phyloP scores from a whole-genome alignment of 2,329 filamentous ascomycete species.

The Nigrospora osmanthi region DNA sequence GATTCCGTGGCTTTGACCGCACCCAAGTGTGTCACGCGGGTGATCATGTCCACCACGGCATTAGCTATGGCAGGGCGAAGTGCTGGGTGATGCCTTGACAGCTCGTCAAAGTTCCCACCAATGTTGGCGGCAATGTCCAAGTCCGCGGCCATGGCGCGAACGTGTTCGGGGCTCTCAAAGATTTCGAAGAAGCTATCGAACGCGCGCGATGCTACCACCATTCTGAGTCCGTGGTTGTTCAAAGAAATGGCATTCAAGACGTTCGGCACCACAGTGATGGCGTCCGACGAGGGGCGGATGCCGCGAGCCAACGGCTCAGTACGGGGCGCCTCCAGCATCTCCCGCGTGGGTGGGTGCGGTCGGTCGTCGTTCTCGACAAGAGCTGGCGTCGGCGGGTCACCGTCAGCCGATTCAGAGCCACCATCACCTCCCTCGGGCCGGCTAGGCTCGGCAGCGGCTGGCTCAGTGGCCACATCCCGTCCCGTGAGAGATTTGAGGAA shows the following conservation, averaged over 20 bases:
- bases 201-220: conserved; percentile 77
- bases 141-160: conserved; percentile 75
- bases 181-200: conserved; percentile 87
- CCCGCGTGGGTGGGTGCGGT: conserved; percentile 44
- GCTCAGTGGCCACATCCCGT: conserved; percentile 31
- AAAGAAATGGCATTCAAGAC: conserved; percentile 92
- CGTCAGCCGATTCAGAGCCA: conserved; percentile 26
- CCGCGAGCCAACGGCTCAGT: conserved; percentile 50
- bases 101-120: conserved; percentile 83
- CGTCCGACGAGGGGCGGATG: conserved; percentile 81
- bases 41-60: conserved; percentile 83
- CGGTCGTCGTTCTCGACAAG: conserved; percentile 29
- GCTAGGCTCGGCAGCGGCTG: conserved; percentile 20
- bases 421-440: conserved; percentile 23
- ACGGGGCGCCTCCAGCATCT: conserved; percentile 37
- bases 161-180: conserved; percentile 88
- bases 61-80: conserved; percentile 74
- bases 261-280: conserved; percentile 77
- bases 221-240: conserved; percentile 77
- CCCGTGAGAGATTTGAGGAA: conserved; percentile 76
- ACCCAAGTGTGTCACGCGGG: conserved; percentile 69
- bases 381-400: conserved; percentile 30
- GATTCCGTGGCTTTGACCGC: conserved; percentile 59
- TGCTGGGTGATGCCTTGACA: conserved; percentile 85
- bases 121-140: conserved; percentile 61